phyloP scores from a whole-genome alignment of 805 yeast genomes.

The Schizosaccharomyces cryophilus region DNA sequence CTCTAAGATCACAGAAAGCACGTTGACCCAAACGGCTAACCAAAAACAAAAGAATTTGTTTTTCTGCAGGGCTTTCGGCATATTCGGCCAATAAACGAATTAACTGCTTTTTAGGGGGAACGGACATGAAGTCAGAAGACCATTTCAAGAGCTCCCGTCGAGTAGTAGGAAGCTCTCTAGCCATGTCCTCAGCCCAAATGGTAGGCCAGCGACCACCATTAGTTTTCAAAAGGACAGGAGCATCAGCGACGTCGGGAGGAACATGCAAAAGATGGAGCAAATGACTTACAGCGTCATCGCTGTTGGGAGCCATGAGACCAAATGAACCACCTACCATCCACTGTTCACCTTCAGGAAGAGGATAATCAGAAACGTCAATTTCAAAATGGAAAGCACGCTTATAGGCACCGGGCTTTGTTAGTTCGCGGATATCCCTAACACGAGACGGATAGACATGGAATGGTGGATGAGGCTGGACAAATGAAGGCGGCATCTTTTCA shows the following conservation, averaged over 20 bases:
- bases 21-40: constrained; percentile 9
- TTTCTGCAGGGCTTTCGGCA: constrained; percentile 6
- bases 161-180: constrained; percentile 7
- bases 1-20: constrained; percentile 8
- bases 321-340: constrained; percentile 13
- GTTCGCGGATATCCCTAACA: constrained; percentile 8
- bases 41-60: constrained; percentile 8
- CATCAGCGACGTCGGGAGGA: constrained; percentile 3
- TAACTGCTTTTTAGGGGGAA: constrained; percentile 8
- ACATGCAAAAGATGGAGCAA: constrained; percentile 6
- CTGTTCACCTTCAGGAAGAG: constrained; percentile 10
- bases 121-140: constrained; percentile 10
- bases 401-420: constrained; percentile 9
- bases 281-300: constrained; percentile 7
- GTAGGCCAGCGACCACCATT: constrained; percentile 12
- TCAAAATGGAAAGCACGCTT: constrained; percentile 12
- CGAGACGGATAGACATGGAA: constrained; percentile 9
- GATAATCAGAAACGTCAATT: constrained; percentile 10
- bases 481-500: constrained; percentile 7
- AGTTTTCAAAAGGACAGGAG: constrained; percentile 6
- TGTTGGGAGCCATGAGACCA: constrained; percentile 12
- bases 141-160: constrained; percentile 10
- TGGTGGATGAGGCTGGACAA: constrained; percentile 10
- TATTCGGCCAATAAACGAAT: constrained; percentile 9
- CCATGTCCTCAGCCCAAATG: constrained; percentile 11